Percentiles rank a stretch among this genome's conserved stretches.
Evolutionary conservation across 345 rosid species (phyloP).

Genomic region (Durio zibethinus): DNA sequence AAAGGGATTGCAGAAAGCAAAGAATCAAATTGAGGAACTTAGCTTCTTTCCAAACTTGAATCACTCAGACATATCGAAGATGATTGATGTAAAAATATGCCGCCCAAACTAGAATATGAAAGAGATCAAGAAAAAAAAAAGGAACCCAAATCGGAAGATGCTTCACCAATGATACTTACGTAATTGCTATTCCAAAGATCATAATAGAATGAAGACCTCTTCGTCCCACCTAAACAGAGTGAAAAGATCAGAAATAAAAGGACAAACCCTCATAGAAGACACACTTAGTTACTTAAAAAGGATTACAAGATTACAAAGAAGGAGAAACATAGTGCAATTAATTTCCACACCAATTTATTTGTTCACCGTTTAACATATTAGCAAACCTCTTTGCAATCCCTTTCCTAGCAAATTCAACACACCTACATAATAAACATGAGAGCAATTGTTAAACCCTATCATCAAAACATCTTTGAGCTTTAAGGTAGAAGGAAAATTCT

Average conservation of each 20-base stretch:
- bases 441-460: neutral
- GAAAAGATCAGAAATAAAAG: slow-evolving; percentile 6
- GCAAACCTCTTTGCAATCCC: slow-evolving; percentile 76
- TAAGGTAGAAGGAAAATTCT: neutral
- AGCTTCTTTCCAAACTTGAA: neutral
- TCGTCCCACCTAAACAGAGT: slow-evolving; percentile 67
- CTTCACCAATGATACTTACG: slow-evolving; percentile 42
- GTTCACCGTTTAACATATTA: slow-evolving; percentile 85
- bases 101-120: neutral
- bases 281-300: neutral
- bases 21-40: neutral
- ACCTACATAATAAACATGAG: slow-evolving; percentile 42
- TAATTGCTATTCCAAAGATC: slow-evolving; percentile 96
- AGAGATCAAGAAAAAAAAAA: neutral
- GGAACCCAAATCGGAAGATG: neutral
- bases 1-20: neutral
- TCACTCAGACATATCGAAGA: neutral
- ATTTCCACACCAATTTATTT: slow-evolving; percentile 62
- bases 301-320: neutral
- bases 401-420: slow-evolving; percentile 91
- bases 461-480: neutral
- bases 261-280: neutral
- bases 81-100: neutral
- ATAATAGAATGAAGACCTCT: slow-evolving; percentile 68
- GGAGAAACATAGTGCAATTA: neutral